These are phyloP conservation scores for Symbiodinium natans DNA, from an alignment of 73 alveolate species.

Conservation along the genomic window DNA sequence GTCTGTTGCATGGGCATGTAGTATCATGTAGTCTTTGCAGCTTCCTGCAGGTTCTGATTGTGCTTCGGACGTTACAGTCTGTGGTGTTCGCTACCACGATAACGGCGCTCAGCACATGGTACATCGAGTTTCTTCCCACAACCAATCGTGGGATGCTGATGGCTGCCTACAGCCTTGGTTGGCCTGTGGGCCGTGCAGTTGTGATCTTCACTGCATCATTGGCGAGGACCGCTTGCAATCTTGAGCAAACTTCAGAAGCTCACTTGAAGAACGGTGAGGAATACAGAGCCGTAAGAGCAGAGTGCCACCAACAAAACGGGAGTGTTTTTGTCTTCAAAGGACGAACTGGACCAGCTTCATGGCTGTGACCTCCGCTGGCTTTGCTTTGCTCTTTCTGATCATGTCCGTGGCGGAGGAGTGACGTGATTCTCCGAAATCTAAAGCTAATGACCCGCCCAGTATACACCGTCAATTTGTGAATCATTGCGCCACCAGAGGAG, in stretches of 20 bases:
- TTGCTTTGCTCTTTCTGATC: background rate
- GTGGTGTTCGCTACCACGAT: background rate
- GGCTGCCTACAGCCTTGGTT: slow-evolving; percentile 44
- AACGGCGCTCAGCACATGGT: slow-evolving; percentile 1
- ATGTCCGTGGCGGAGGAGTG: background rate
- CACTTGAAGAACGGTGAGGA: background rate
- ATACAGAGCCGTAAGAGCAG: background rate
- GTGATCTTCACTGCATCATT: background rate
- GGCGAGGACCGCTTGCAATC: background rate
- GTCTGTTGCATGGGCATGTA: too few species aligned
- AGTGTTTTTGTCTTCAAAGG: background rate
- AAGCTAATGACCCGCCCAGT: too few species aligned
- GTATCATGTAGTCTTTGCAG: too few species aligned
- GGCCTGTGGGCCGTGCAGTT: slow-evolving; percentile 24
- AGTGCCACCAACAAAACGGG: background rate
- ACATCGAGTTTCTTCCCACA: slow-evolving; percentile 37
- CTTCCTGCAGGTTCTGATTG: background rate
- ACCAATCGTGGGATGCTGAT: slow-evolving; percentile 29
- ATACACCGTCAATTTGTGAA: too few species aligned
- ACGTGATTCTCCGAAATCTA: too few species aligned
- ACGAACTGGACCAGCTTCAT: background rate
- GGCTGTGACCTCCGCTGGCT: background rate
- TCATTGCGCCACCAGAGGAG: background rate
- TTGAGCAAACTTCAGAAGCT: background rate
- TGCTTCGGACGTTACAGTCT: background rate